A percentile compares a stretch with the other conserved stretches of the same genome.
Conservation (phyloP, 495 filamentous ascomycete species). For the Hypoxylon trugodes region DNA sequence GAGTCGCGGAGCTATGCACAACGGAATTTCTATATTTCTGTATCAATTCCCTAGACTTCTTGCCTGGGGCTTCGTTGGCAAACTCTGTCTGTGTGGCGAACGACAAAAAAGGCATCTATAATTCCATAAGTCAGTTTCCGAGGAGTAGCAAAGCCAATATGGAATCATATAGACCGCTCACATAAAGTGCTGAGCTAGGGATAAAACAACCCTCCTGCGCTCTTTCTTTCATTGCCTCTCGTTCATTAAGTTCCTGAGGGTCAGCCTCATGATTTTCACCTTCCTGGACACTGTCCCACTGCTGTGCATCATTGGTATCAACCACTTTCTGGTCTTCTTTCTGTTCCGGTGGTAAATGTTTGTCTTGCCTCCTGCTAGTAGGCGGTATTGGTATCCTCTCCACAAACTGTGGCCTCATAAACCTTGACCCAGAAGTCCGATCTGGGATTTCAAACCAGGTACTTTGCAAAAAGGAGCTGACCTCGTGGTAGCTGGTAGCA, state of each 20-base stretch:
- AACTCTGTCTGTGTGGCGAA: constrained; percentile 3
- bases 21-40: not conserved
- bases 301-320: not conserved
- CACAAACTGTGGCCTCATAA: constrained; percentile 14
- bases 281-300: not conserved
- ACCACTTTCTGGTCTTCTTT: not conserved
- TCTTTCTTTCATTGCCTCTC: not conserved
- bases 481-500: not conserved
- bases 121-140: not conserved
- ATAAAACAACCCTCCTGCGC: constrained; percentile 5
- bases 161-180: constrained; percentile 2
- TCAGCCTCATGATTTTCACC: not conserved
- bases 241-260: not conserved
- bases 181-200: constrained; percentile 20
- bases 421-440: constrained; percentile 10
- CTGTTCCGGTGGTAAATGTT: not conserved
- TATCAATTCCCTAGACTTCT: not conserved
- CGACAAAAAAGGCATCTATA: constrained; percentile 19
- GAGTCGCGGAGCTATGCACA: constrained; percentile 14
- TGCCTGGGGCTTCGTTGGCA: not conserved
- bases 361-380: not conserved
- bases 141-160: not conserved
- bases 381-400: not conserved
- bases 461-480: constrained; percentile 18
- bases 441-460: constrained; percentile 24